Base-by-base conservation (phyloP, 345 rosid species). In the Lepidium sativum region DNA sequence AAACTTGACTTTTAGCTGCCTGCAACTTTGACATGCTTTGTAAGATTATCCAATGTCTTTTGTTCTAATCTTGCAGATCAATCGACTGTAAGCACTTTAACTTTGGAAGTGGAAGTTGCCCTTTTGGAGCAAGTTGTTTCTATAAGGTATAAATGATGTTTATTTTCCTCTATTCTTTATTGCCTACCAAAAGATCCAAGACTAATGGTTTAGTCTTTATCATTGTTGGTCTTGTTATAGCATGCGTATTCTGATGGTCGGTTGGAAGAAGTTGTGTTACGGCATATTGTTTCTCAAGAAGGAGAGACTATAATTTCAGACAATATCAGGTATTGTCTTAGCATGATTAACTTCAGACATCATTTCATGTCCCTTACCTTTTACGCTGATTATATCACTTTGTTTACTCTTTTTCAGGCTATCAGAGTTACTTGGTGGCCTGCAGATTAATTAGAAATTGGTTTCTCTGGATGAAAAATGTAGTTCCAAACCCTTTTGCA, bases 111-210 rank as follows among this genome's bases (percentile, higher is more conserved):
- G 97, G 89, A 47, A 85, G 75, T 67, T 90, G 97, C 74, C 95
- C 90, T 9, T 90, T 90, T 79, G 97, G 95, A 53, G 83, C 88
- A 47, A 87, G 90, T 65, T 90, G 97, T 77, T 90, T 90, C 75
- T 87, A 90, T 75, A 90, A 84, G 90, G 95, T 87, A 75, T 65
- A 2, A 11, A 37, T 65, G 12, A 40, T 40, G 32, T 23, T 20
- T 54, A 16, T 15, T 20, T 34, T 37, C 38, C n/a, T 58, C n/a
- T 42, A 17, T 52, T 16, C 13, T 42, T 9, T 25, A 9, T n/a
- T 4, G 9, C 27, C 10, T 27, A 6, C n/a, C 47, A 37, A 21
- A 33, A 33, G 35, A 33, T 51, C 15, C 31, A 27, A 65, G n/a
- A 42, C 8, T 3, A 53, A 43, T 52, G 51, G 16, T 59, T 51